Conservation (phyloP, 805 yeast genomes). For the Teunomyces atbi region DNA sequence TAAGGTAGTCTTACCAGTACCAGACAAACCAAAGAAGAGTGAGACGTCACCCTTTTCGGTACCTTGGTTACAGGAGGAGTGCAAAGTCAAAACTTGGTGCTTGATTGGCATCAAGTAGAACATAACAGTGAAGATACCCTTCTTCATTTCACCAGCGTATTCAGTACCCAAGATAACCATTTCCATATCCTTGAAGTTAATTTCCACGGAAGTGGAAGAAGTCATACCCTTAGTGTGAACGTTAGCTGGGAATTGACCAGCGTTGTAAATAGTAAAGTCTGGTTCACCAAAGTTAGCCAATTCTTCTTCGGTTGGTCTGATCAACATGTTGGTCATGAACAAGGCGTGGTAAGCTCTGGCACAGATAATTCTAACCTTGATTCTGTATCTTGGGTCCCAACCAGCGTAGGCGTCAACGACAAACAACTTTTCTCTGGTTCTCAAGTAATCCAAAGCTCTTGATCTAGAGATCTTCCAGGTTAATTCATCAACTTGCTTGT, state of each 20-base stretch:
- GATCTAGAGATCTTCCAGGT: slow-evolving; percentile 95
- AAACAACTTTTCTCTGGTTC: slow-evolving; percentile 91
- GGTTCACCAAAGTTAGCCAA: slow-evolving; percentile 91
- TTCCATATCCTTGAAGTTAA: slow-evolving; percentile 96
- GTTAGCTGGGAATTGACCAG: slow-evolving; percentile 98
- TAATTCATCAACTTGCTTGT: slow-evolving; percentile 88
- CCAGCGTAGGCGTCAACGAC: slow-evolving; percentile 98
- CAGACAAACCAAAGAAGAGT: slow-evolving; percentile 92
- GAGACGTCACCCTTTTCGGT: slow-evolving; percentile 78
- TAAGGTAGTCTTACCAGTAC: slow-evolving; percentile 97
- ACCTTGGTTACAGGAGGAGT: slow-evolving; percentile 95
- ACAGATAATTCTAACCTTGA: slow-evolving; percentile 92
- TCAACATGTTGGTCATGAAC: slow-evolving; percentile 97
- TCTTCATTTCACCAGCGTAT: slow-evolving; percentile 99
- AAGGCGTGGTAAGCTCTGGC: slow-evolving; percentile 98
- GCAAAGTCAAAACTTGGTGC: slow-evolving; percentile 87
- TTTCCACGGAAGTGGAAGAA: slow-evolving; percentile 91
- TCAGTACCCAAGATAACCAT: slow-evolving; percentile 98
- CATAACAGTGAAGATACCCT: slow-evolving; percentile 98
- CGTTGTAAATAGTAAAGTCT: slow-evolving; percentile 96
- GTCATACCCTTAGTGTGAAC: slow-evolving; percentile 97
- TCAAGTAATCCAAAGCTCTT: slow-evolving; percentile 93
- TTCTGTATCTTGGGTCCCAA: slow-evolving; percentile 97
- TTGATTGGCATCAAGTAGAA: slow-evolving; percentile 96
- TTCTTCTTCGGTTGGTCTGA: slow-evolving; percentile 91